Evolutionary conservation across 768 basidiomycete species (phyloP), one percentile per base, ranked within the genome.

Genomic region (Tylopilus sp.): DNA sequence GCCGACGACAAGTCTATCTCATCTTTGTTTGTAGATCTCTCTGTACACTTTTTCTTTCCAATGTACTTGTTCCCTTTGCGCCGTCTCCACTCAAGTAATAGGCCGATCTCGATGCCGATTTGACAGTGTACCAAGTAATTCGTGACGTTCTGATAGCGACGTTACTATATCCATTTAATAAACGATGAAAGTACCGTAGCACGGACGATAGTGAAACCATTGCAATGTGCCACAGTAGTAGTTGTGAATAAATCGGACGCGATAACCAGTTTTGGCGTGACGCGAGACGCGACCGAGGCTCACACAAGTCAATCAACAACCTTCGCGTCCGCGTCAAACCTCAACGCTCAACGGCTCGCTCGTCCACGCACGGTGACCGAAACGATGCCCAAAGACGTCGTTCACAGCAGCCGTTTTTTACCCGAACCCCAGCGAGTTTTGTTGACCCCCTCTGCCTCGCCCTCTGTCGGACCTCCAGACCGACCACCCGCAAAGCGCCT

Each of bases 401-500:
- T 9, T 13, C 21, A 5, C 18, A 25, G 41, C 22, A 21, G 4
- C 5, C 63, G 46, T 36, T 26, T 54, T 30, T 47, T 55, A 13
- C 30, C 22, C 33, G 58, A 51, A 47, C 63, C 64, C 3, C 48
- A 17, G 2, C 51, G 58, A 35, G 40, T 40, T 15, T 39, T 64
- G 40, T 43, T 64, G 47, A 62, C 65, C 22, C 68, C 65, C 4
- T 67, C 63, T 21, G 57, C 61, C 17, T 67, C 66, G 20, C 64
- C 68, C 30, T 68, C 68, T 8, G 43, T 67, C 4, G 56, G 50
- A 25, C 63, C 64, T 35, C 64, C 67, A 41, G 69, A 75, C 57
- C 61, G 62, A 26, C 75, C 76, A 35, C 75, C 77, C 22, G 40
- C 69, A 13, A 84, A 84, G 67, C 77, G 76, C 48, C 72, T 69